Evolutionary conservation across 2,329 filamentous ascomycete genomes (phyloP), one percentile per base, ranked within the genome.

Genomic region (Aphanocladium album): DNA sequence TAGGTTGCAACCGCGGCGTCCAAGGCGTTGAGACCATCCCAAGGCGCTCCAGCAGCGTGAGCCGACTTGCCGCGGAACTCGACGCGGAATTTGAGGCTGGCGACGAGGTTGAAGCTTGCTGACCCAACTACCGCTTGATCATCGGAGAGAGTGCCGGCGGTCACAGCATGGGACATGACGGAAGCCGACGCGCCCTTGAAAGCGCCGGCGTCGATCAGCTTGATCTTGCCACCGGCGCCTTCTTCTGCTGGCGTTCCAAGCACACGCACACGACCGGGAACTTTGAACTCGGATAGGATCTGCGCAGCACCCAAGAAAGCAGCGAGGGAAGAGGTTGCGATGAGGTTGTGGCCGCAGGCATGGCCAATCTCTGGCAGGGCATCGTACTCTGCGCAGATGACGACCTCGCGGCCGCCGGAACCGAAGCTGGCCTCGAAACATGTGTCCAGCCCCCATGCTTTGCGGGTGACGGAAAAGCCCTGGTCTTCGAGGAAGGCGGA

Each of bases 391-490:
- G 75, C 76, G 62, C 77, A 79, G 62, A 74, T 74, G 25, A 74
- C 69, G 30, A 79, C 67, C 0, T 77, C 71, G 1, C 74, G 72
- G 4, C 77, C 77, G 5, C 76, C 77, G 0, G 69, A 66, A 30
- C 80, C 79, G 51, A 71, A 70, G 16, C 76, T 71, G 12, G 75
- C 78, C 52, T 78, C 76, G 63, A 85, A 85, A 1, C 80, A 74
- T 0, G 83, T 85, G 9, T 75, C 71, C 0, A 85, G 64, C 2
- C 79, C 81, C 64, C 81, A 82, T 0, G 81, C 78, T 57, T 80
- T 76, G 0, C 76, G 75, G 5, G 72, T 79, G 7, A 83, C 79
- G 0, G 66, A 61, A 64, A 79, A 81, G 0, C 79, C 81, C 3
- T 77, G 74, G 1, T 67, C 63, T 45, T 77, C 72, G 0, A 84